Evolutionary conservation across 2,329 filamentous ascomycete genomes (phyloP).

Genomic region (Venturia aucupariae): DNA sequence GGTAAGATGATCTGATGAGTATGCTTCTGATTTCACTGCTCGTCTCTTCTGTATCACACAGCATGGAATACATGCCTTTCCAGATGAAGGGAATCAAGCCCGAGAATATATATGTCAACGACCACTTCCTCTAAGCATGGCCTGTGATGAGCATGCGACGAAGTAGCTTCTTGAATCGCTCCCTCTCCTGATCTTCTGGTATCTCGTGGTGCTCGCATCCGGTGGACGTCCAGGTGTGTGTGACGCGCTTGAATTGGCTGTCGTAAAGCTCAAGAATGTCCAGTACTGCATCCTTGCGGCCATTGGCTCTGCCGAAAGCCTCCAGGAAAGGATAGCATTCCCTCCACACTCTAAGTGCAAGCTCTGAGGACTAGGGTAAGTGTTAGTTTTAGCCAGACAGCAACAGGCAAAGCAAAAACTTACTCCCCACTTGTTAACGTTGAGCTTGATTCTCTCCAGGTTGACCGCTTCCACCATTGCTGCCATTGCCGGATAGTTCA

Average conservation of each 20-base stretch:
- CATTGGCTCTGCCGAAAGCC: conserved; percentile 5
- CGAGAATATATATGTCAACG: background rate
- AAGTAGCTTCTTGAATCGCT: background rate
- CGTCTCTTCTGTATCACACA: background rate
- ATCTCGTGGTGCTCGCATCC: background rate
- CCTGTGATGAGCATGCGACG: background rate
- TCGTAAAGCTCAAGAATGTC: conserved; percentile 5
- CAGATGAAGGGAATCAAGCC: too few species aligned
- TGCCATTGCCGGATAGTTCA: conserved; percentile 10
- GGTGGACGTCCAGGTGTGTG: background rate
- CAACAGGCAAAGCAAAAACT: background rate
- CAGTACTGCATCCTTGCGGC: conserved; percentile 3
- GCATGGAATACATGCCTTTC: background rate
- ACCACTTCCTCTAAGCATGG: background rate
- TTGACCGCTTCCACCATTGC: conserved; percentile 1
- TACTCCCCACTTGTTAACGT: conserved; percentile 1
- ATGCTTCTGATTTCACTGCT: background rate
- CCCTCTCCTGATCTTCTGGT: background rate
- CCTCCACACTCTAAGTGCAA: conserved; percentile 1
- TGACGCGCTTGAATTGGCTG: background rate
- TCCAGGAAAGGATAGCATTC: conserved; percentile 7
- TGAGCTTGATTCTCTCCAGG: conserved; percentile 5
- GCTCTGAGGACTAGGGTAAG: background rate
- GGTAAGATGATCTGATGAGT: background rate
- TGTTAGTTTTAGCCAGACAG: background rate